phyloP scores from a whole-genome alignment of 345 rosid genomes.

The Lagerstroemia speciosa region DNA sequence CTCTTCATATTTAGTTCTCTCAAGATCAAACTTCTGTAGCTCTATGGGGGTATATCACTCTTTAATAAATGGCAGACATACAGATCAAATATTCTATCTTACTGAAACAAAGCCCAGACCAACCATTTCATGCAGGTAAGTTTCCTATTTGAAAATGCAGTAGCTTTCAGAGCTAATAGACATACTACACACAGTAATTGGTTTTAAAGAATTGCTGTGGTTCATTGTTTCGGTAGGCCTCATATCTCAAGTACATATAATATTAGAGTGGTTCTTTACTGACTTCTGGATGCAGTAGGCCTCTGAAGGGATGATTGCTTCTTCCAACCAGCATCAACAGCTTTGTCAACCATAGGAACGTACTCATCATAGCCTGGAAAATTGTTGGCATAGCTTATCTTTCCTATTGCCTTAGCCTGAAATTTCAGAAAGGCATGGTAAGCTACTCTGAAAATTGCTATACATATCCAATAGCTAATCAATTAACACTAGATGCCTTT shows the following conservation, averaged over 20 bases:
- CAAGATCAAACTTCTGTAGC: background rate
- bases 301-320: constrained; percentile 42
- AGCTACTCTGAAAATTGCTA: background rate
- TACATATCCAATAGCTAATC: background rate
- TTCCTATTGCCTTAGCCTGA: constrained; percentile 67
- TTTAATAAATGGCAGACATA: background rate
- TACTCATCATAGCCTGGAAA: constrained; percentile 97
- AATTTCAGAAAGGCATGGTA: constrained; percentile 6
- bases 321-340: constrained; percentile 86
- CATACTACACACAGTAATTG: no score
- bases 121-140: background rate
- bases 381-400: constrained; percentile 44
- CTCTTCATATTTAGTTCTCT: background rate
- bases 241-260: background rate
- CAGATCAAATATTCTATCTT: background rate
- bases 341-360: constrained; percentile 97
- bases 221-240: background rate
- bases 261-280: background rate
- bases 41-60: background rate
- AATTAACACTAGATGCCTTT: background rate
- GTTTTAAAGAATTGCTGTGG: background rate
- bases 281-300: constrained; percentile 55
- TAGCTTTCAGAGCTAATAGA: background rate
- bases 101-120: background rate
- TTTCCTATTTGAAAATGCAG: background rate